These are phyloP conservation scores for Chlamydomonas asymmetrica DNA, from an alignment of 139 green algal genomes.

Conservation along the genomic window DNA sequence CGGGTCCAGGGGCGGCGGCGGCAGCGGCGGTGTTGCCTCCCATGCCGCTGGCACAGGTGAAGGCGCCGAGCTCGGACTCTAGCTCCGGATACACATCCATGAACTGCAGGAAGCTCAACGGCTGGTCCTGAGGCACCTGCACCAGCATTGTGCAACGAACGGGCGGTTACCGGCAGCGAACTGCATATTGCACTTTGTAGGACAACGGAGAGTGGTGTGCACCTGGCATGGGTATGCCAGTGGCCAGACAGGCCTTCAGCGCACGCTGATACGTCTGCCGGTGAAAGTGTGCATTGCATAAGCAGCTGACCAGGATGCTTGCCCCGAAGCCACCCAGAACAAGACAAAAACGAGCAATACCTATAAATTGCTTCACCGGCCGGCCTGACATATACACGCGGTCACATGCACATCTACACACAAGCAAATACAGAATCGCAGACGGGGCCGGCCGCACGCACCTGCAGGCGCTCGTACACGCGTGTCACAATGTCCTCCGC, in stretches of 20 bases:
- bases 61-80: background rate
- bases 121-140: slow-evolving; percentile 14
- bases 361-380: no score
- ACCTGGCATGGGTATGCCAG: background rate
- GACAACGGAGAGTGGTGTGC: background rate
- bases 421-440: background rate
- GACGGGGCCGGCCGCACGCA: background rate
- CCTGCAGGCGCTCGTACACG: slow-evolving; percentile 12
- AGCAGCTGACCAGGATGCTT: background rate
- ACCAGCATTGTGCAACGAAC: no score
- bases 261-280: background rate
- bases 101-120: slow-evolving; percentile 22
- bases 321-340: no score
- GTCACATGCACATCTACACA: no score
- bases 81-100: background rate
- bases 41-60: background rate
- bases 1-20: no score
- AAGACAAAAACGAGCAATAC: no score
- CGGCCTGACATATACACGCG: no score
- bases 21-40: background rate
- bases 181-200: background rate
- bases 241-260: no score
- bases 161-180: background rate
- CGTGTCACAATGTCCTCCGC: slow-evolving; percentile 4
- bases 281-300: background rate